Percentiles rank a stretch among this genome's conserved stretches.
Evolutionary conservation across 2,329 filamentous ascomycete species (phyloP).

Genomic region (Exserohilum rostratum): DNA sequence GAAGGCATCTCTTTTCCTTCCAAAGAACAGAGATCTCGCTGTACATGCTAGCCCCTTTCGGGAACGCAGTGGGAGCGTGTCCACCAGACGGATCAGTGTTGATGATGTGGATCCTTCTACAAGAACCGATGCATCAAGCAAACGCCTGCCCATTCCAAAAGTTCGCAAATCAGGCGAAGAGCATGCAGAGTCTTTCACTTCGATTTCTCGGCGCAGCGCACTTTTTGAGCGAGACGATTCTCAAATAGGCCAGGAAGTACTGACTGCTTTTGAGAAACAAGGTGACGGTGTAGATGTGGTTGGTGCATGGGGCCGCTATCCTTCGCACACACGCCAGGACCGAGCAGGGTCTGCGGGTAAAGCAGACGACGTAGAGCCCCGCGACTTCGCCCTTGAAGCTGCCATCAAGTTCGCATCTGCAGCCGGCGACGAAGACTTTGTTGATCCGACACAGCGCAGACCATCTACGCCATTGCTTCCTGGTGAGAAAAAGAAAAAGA

Average conservation of each 20-base stretch:
- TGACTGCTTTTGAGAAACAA: constrained; percentile 34
- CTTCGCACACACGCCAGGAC: constrained; percentile 53
- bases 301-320: constrained; percentile 55
- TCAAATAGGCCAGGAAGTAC: constrained; percentile 15
- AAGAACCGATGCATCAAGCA: constrained; percentile 7
- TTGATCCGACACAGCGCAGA: constrained; percentile 34
- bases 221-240: constrained; percentile 15
- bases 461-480: constrained; percentile 25
- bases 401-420: constrained; percentile 33
- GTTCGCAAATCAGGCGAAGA: constrained; percentile 1
- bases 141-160: constrained; percentile 14
- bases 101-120: constrained; percentile 1
- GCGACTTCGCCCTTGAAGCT: constrained; percentile 52
- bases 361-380: constrained; percentile 47
- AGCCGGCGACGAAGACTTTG: constrained; percentile 28
- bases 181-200: not conserved
- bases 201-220: constrained; percentile 28
- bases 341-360: constrained; percentile 50
- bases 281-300: constrained; percentile 32
- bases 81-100: constrained; percentile 12
- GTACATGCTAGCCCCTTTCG: constrained; percentile 37
- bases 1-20: constrained; percentile 41
- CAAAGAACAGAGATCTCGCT: constrained; percentile 39
- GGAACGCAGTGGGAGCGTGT: constrained; percentile 38
- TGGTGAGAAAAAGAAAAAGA: constrained; percentile 48